Conservation (phyloP, 177 flowering plant genomes). For the Vitis hybrid region DNA sequence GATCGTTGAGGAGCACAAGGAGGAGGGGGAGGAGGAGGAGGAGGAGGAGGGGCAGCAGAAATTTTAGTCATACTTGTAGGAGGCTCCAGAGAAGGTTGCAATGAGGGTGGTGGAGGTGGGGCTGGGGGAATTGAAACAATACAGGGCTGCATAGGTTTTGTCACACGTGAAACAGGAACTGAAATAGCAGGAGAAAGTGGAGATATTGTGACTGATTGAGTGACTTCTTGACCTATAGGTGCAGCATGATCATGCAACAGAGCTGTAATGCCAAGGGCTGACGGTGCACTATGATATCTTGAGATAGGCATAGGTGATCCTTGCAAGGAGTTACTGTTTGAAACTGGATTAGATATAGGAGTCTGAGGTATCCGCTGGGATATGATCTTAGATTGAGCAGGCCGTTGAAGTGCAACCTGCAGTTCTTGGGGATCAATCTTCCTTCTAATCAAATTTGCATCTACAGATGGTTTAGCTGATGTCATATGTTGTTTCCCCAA, state of each 20-base stretch:
- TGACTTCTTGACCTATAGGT: constrained; percentile 22
- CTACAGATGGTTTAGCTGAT: constrained; percentile 23
- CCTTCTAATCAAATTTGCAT: constrained; percentile 18
- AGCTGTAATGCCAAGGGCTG: constrained; percentile 78
- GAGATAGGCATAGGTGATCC: constrained; percentile 59
- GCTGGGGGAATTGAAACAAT: constrained; percentile 11
- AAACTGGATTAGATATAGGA: constrained; percentile 47
- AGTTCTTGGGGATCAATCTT: constrained; percentile 43
- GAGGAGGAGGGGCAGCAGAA: constrained; percentile 16
- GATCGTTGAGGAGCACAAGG: constrained; percentile 7
- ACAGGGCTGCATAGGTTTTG: constrained; percentile 13
- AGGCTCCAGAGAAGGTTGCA: constrained; percentile 14
- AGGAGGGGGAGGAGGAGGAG: constrained; percentile 8
- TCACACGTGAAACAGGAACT: constrained; percentile 15
- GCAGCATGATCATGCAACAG: constrained; percentile 59
- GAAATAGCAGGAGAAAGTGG: constrained; percentile 19
- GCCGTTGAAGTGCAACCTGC: constrained; percentile 42
- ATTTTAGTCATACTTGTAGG: constrained; percentile 4
- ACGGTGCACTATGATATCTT: constrained; percentile 76
- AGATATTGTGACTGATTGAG: constrained; percentile 16
- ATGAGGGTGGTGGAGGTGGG: constrained; percentile 11
- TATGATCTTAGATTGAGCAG: constrained; percentile 58
- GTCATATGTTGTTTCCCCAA: constrained; percentile 21
- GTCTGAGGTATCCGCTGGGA: constrained; percentile 42
- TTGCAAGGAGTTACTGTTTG: constrained; percentile 51